These are phyloP conservation scores for Bipolaris gigantea DNA, from an alignment of 2,329 filamentous ascomycete genomes.

Conservation along the genomic window DNA sequence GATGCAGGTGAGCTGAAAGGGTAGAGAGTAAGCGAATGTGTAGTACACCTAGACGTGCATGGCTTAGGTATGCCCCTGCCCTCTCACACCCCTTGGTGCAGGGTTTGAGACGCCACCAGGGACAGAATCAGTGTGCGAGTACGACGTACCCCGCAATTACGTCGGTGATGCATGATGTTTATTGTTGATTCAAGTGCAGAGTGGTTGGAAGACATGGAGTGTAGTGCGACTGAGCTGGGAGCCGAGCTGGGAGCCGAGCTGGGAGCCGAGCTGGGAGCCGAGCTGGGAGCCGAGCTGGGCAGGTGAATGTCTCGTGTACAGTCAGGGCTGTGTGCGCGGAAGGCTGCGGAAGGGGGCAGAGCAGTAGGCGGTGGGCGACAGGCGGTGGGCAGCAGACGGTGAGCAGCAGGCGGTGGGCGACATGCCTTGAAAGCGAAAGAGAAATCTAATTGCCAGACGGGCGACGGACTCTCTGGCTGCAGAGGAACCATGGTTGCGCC, in stretches of 20 bases:
- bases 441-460: not conserved
- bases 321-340: not conserved
- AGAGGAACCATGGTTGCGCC: not conserved
- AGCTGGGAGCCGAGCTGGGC: not conserved
- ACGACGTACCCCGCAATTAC: slow-evolving; percentile 6
- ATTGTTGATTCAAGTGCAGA: not conserved
- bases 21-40: not conserved
- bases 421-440: not conserved
- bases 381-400: no score
- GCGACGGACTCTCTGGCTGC: not conserved
- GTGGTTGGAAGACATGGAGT: not conserved
- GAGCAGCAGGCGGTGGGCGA: not conserved
- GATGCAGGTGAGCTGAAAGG: slow-evolving; percentile 1
- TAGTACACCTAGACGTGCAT: no score
- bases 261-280: no score
- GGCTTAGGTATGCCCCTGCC: slow-evolving; percentile 1
- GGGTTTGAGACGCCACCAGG: slow-evolving; percentile 8
- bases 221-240: not conserved
- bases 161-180: not conserved
- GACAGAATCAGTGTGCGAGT: not conserved
- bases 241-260: no score
- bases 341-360: not conserved
- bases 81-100: slow-evolving; percentile 3
- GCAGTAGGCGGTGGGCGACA: no score
- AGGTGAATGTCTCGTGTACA: not conserved